phyloP scores from a whole-genome alignment of 139 green algal species.

The Chlamydomonas incerta region DNA sequence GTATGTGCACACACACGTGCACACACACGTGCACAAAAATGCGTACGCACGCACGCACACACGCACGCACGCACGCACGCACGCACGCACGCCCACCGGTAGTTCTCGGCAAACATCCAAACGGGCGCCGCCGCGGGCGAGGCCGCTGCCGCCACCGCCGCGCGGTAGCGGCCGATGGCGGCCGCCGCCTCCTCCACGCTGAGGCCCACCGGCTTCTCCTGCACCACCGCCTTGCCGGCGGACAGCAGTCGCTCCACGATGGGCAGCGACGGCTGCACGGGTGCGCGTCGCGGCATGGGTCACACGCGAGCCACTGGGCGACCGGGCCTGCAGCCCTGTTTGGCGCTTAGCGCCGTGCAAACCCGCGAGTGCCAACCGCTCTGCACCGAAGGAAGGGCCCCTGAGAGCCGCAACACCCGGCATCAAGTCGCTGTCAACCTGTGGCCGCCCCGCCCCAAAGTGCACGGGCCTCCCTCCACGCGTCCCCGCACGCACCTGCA shows the following conservation, averaged over 20 bases:
- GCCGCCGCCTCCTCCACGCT: conserved; percentile 15
- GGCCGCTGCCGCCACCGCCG: neutral
- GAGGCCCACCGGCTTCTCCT: conserved; percentile 67
- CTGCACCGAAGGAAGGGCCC: too few relatives aligned
- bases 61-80: too few relatives aligned
- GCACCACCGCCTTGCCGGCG: conserved; percentile 67
- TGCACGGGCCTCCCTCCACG: too few relatives aligned
- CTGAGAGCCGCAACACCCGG: too few relatives aligned
- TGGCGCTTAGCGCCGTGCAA: too few relatives aligned
- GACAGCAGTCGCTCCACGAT: conserved; percentile 36
- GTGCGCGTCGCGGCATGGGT: too few relatives aligned
- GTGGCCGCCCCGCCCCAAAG: too few relatives aligned
- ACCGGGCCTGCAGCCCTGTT: neutral
- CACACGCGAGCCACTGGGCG: too few relatives aligned
- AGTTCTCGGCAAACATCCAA: conserved; percentile 72
- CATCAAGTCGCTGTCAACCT: too few relatives aligned
- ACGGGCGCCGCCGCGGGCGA: neutral
- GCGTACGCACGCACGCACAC: neutral
- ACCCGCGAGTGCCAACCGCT: too few relatives aligned
- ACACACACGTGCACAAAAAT: neutral
- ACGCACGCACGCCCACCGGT: conserved; percentile 37
- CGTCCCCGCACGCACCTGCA: too few relatives aligned
- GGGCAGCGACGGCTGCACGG: conserved; percentile 12
- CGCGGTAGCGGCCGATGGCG: conserved; percentile 45
- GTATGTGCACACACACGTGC: too few relatives aligned